Percentiles rank a stretch among this genome's conserved stretches.
Conservation (phyloP, 75 land plant species). For the Pinus taeda region DNA sequence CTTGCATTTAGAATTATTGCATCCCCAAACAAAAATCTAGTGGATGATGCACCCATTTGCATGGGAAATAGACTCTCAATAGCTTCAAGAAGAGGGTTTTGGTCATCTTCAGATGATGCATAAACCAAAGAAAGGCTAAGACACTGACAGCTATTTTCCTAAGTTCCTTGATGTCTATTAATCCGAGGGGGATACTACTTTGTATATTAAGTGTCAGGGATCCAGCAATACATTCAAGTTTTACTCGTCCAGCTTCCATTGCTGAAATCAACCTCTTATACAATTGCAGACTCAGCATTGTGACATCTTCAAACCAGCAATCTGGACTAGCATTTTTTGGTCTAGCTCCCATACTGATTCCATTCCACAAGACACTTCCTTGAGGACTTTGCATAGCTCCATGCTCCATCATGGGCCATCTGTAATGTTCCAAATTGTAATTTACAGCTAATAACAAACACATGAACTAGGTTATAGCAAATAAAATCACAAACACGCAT, state of each 20-base stretch:
- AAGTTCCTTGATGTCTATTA: conserved; percentile 36
- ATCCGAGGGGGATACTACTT: conserved; percentile 73
- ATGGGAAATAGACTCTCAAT: conserved; percentile 27
- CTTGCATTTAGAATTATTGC: too few species aligned
- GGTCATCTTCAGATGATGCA: conserved; percentile 62
- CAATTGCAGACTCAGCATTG: neutral
- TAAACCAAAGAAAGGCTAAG: conserved; percentile 6
- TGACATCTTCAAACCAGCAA: conserved; percentile 92
- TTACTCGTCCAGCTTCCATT: conserved; percentile 28
- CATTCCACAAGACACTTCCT: conserved; percentile 86
- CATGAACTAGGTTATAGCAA: too few species aligned
- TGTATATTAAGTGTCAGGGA: conserved; percentile 58
- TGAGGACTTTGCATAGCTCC: conserved; percentile 15
- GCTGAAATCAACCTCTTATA: too few species aligned
- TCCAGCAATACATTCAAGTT: conserved; percentile 63
- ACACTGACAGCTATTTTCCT: conserved; percentile 28
- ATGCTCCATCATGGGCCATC: conserved; percentile 73
- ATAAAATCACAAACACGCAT: too few species aligned
- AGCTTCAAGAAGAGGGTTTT: conserved; percentile 67
- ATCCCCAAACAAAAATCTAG: too few species aligned
- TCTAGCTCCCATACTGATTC: conserved; percentile 83
- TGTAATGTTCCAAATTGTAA: too few species aligned
- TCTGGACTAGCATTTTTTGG: conserved; percentile 56
- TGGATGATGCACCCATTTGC: too few species aligned
- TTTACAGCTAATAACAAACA: too few species aligned